phyloP scores from a whole-genome alignment of 1,284 basidiomycete genomes.

The Heterobasidion parviporum region DNA sequence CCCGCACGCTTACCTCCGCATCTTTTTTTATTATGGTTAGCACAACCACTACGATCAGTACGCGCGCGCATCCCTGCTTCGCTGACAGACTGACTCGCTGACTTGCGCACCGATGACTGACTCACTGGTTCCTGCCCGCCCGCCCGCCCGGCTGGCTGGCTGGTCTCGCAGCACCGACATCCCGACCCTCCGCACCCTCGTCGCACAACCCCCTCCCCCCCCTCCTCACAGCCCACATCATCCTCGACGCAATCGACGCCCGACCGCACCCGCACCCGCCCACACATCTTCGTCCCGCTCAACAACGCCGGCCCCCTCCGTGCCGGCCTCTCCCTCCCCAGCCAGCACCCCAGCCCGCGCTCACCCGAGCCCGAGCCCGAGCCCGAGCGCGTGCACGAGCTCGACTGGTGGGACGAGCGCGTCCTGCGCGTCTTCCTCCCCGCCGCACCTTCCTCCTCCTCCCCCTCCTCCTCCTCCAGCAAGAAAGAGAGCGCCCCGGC shows the following conservation, averaged over 20 bases:
- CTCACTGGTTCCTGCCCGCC: no score
- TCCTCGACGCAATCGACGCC: background rate
- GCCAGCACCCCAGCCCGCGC: no score
- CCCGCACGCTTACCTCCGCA: background rate
- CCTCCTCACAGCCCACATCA: slow-evolving; percentile 18
- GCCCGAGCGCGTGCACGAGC: slow-evolving; percentile 39
- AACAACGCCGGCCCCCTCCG: slow-evolving; percentile 48
- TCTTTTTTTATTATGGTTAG: no score
- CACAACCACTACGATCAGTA: slow-evolving; percentile 72
- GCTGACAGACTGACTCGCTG: no score
- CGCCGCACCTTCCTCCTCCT: slow-evolving; percentile 1
- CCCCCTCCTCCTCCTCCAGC: background rate
- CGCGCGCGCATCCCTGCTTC: no score
- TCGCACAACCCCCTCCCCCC: background rate
- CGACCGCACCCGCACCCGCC: slow-evolving; percentile 11
- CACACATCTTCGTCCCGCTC: slow-evolving; percentile 58
- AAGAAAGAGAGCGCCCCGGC: background rate
- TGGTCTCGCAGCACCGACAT: slow-evolving; percentile 38
- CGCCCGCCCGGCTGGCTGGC: background rate
- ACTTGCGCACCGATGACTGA: no score
- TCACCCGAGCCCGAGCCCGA: slow-evolving; percentile 2
- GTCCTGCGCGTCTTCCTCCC: slow-evolving; percentile 29
- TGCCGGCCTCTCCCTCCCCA: slow-evolving; percentile 25
- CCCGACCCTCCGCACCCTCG: slow-evolving; percentile 39
- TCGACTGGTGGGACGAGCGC: slow-evolving; percentile 67